Evolutionary conservation across 805 yeast species (phyloP).

Genomic region (Metschnikowia sp.): DNA sequence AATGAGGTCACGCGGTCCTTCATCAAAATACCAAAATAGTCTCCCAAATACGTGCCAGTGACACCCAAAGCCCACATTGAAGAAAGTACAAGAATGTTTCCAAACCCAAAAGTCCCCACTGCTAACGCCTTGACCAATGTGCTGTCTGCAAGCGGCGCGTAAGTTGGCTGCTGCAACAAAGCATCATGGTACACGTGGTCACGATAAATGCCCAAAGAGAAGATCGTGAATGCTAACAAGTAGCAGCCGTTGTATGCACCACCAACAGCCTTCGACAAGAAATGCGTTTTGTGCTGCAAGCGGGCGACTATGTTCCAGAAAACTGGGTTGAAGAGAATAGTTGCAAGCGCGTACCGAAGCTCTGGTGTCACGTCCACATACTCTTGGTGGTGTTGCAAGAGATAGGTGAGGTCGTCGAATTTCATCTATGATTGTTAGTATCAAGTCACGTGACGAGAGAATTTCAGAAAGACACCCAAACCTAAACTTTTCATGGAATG

Average conservation of each 20-base stretch:
- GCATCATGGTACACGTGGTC: constrained; percentile 76
- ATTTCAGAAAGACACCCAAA: no score
- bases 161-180: constrained; percentile 65
- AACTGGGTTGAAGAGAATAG: constrained; percentile 86
- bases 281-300: constrained; percentile 71
- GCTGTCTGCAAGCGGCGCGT: constrained; percentile 46
- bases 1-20: constrained; percentile 83
- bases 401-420: constrained; percentile 11
- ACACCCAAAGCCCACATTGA: constrained; percentile 93
- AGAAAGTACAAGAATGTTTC: constrained; percentile 74
- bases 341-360: constrained; percentile 44
- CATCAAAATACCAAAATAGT: constrained; percentile 95
- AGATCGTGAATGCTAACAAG: constrained; percentile 75
- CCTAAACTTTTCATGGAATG: no score
- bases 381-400: constrained; percentile 11
- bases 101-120: constrained; percentile 52
- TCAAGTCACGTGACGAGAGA: no score
- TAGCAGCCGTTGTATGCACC: constrained; percentile 79
- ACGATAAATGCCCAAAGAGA: constrained; percentile 78
- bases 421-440: constrained; percentile 12
- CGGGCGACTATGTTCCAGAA: constrained; percentile 96
- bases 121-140: constrained; percentile 49
- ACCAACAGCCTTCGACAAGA: constrained; percentile 71
- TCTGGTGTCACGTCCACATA: constrained; percentile 14
- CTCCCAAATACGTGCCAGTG: constrained; percentile 96